These are phyloP conservation scores for Avicennia marina DNA, from an alignment of 257 asterid species.

Conservation along the genomic window DNA sequence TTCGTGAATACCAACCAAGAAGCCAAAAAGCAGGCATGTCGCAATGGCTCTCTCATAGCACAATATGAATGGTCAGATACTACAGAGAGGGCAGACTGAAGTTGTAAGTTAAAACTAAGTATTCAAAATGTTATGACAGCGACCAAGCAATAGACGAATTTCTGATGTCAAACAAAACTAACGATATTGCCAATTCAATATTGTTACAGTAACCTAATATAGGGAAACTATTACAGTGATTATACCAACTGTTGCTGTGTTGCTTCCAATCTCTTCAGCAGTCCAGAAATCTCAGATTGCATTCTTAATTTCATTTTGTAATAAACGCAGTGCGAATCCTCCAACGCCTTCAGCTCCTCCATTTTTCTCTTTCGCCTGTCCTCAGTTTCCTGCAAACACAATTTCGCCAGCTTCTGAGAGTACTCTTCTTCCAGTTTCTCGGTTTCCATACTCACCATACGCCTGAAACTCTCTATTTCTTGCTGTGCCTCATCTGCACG, in stretches of 20 bases:
- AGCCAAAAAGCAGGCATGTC: constrained; percentile 8
- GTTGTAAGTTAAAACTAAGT: constrained; percentile 1
- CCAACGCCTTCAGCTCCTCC: constrained; percentile 73
- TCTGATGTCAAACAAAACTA: constrained; percentile 10
- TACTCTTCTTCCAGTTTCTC: constrained; percentile 68
- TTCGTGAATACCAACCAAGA: too few relatives aligned
- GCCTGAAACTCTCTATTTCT: constrained; percentile 59
- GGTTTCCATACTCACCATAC: constrained; percentile 45
- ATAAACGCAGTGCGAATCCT: constrained; percentile 70
- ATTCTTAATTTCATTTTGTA: constrained; percentile 83
- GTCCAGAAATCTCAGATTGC: constrained; percentile 83
- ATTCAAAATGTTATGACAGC: background rate
- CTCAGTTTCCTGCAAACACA: constrained; percentile 65
- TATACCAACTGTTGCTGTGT: constrained; percentile 71
- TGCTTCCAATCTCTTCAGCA: constrained; percentile 88
- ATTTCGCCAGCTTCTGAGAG: constrained; percentile 45
- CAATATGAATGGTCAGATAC: constrained; percentile 3
- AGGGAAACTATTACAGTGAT: constrained; percentile 29
- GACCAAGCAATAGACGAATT: background rate
- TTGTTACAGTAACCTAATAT: background rate
- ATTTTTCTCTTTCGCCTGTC: constrained; percentile 55
- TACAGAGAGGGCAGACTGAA: constrained; percentile 8
- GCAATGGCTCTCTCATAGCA: constrained; percentile 13
- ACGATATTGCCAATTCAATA: background rate
- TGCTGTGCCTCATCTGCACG: constrained; percentile 73